Base-by-base conservation (phyloP, 2,329 filamentous ascomycete genomes). In the Curvularia sp. region DNA sequence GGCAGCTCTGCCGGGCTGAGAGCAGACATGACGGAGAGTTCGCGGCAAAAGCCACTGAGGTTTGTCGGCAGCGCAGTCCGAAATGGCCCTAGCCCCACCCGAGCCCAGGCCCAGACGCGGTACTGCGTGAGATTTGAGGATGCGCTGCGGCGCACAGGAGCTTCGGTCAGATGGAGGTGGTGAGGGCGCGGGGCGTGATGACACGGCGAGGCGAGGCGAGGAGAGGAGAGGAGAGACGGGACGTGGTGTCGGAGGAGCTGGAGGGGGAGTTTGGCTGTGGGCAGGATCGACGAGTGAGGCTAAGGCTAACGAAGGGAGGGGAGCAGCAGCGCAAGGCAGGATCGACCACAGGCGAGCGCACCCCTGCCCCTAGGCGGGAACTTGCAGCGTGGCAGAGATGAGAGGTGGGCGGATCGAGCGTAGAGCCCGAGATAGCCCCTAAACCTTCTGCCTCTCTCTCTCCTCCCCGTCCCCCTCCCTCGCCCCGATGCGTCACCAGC, bases 271-370 rank as follows among this genome's bases (percentile, higher is more conserved):
- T 51, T 55, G 53, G 52, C 33, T 46, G 61, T 61, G 68, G 44
- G 53, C 44, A 55, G 55, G 72, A 75, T 75, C 71, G 65, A 65
- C 74, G 62, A 73, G 69, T 74, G 73, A 76, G 73, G 74, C 73
- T 74, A 67, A 63, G 68, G 63, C 24, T 6, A 4, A 55, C 50
- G 28, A 7, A 4, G 9, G 5, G 54, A 53, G 42, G 51, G 18
- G 18, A 18, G 18, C 18, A 58, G 69, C 67, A 63, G 64, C 47
- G 48, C 35, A 58, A 49, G 53, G 48, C 57, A 42, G 49, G 57
- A 59, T 59, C 57, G 53, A 52, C 57, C 52, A 56, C 57, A 59
- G 47, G 57, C 57, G 57, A 59, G 53, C 35, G 41, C 35, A 59
- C 46, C 57, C 57, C 57, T 59, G 57, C 48, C 10, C 58, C 59